Evolutionary conservation across 768 basidiomycete species (phyloP).

Genomic region (Ramaria sp.): DNA sequence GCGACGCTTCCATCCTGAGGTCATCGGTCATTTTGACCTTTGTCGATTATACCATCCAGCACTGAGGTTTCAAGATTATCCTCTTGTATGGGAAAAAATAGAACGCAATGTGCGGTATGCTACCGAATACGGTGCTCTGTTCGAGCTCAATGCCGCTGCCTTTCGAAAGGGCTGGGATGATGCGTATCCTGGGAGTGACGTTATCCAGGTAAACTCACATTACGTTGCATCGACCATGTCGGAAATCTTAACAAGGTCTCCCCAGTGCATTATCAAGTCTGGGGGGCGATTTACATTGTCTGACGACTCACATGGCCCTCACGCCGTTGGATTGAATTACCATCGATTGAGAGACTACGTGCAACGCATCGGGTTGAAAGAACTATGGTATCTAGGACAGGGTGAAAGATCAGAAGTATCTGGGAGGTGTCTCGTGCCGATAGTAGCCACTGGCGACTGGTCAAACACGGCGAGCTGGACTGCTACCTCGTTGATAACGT

Average conservation of each 20-base stretch:
- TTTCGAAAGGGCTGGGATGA: conserved; percentile 84
- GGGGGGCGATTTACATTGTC: conserved; percentile 78
- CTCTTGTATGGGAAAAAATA: conserved; percentile 51
- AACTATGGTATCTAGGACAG: conserved; percentile 52
- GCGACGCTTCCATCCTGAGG: conserved; percentile 63
- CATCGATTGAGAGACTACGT: conserved; percentile 54
- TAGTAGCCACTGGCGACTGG: neutral
- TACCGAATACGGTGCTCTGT: conserved; percentile 76
- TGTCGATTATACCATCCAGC: conserved; percentile 76
- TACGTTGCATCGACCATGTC: conserved; percentile 5
- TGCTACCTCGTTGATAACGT: neutral
- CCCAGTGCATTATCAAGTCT: conserved; percentile 56
- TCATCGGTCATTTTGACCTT: conserved; percentile 90
- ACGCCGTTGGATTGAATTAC: conserved; percentile 84
- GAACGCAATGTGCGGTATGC: conserved; percentile 68
- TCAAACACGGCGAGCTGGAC: neutral
- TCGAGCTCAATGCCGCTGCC: conserved; percentile 89
- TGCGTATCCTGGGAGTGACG: conserved; percentile 74
- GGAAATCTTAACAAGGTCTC: neutral
- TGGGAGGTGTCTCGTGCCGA: neutral
- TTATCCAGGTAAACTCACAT: conserved; percentile 48
- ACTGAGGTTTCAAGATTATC: conserved; percentile 43
- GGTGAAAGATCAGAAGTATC: neutral
- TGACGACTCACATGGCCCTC: conserved; percentile 92
- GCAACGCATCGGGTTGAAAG: conserved; percentile 41